phyloP scores from a whole-genome alignment of 192 early-diverging fungal species.

The Backusella sp. region DNA sequence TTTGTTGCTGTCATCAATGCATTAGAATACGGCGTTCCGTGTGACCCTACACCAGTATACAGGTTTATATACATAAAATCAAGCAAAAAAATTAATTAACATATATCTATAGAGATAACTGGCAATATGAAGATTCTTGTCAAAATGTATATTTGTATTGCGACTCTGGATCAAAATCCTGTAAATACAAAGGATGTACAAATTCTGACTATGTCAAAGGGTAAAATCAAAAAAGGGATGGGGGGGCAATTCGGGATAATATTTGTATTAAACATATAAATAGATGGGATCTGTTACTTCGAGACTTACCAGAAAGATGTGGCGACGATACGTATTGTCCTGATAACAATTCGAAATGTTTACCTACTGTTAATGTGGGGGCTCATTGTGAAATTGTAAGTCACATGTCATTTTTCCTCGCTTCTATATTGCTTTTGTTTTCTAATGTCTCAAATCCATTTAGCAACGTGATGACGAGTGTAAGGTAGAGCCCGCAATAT shows the following conservation, averaged over 20 bases:
- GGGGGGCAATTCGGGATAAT: background rate
- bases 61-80: conserved; percentile 13
- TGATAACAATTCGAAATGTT: conserved; percentile 34
- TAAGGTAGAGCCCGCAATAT: conserved; percentile 23
- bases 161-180: conserved; percentile 19
- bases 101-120: conserved; percentile 15
- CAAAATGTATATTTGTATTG: conserved; percentile 32
- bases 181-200: conserved; percentile 30
- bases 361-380: conserved; percentile 17
- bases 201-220: conserved; percentile 38
- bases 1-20: background rate
- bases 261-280: background rate
- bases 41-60: conserved; percentile 31
- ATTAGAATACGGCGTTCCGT: conserved; percentile 18
- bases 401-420: background rate
- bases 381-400: conserved; percentile 31
- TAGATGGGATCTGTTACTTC: conserved; percentile 25
- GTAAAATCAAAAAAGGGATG: conserved; percentile 1
- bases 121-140: conserved; percentile 34
- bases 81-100: background rate
- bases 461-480: conserved; percentile 43
- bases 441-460: background rate
- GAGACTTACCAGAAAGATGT: conserved; percentile 28
- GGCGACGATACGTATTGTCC: conserved; percentile 26
- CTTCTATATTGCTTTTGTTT: no score